Conservation (phyloP, 805 yeast genomes). For the Kodamaea restingae region DNA sequence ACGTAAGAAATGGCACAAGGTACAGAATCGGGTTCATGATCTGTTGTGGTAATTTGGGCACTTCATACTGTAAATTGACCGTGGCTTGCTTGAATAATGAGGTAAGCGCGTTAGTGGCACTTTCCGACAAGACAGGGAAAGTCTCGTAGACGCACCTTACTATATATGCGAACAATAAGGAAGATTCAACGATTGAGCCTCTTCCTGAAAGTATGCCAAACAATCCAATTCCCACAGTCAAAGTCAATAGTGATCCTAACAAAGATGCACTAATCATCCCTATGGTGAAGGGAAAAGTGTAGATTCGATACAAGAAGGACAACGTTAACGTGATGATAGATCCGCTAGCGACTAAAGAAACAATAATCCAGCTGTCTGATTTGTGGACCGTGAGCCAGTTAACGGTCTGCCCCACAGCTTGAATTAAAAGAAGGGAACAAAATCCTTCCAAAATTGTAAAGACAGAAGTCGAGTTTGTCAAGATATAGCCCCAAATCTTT, state of each 20-base stretch:
- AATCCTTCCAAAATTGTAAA: constrained; percentile 91
- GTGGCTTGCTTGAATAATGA: constrained; percentile 33
- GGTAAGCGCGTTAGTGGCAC: constrained; percentile 32
- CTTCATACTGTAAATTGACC: constrained; percentile 28
- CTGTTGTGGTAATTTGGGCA: constrained; percentile 36
- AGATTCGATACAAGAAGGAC: constrained; percentile 78
- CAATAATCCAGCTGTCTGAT: constrained; percentile 77
- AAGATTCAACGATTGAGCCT: constrained; percentile 89
- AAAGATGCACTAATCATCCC: constrained; percentile 75
- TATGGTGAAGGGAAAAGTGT: constrained; percentile 67
- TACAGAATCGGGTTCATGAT: constrained; percentile 22
- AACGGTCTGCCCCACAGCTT: constrained; percentile 81
- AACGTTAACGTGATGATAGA: constrained; percentile 70
- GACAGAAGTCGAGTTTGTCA: constrained; percentile 80
- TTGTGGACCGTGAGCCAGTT: constrained; percentile 58
- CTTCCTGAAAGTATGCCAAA: constrained; percentile 79
- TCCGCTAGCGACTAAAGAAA: constrained; percentile 68
- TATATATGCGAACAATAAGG: constrained; percentile 81
- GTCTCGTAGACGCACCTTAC: constrained; percentile 92
- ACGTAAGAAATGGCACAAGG: constrained; percentile 44
- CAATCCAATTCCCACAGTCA: constrained; percentile 67
- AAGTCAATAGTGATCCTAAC: constrained; percentile 79
- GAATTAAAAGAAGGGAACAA: constrained; percentile 87
- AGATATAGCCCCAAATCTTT: constrained; percentile 64
- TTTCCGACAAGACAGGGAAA: constrained; percentile 77